Conservation (phyloP, 2,329 filamentous ascomycete species). For the Xylaria hypoxylon region DNA sequence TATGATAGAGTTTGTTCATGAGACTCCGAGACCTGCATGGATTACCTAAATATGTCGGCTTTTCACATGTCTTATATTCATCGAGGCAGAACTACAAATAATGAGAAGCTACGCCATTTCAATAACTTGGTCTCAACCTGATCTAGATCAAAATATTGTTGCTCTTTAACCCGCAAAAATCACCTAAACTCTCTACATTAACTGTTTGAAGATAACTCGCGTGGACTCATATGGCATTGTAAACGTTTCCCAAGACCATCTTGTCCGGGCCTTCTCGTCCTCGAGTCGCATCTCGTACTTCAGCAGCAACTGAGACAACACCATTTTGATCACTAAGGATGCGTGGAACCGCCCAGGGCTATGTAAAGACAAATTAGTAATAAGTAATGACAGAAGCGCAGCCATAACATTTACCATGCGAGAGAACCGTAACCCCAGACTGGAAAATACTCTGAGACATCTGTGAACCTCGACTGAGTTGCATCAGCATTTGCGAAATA, state of each 20-base stretch:
- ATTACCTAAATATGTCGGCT: too few relatives aligned
- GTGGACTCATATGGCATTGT: slow-evolving; percentile 11
- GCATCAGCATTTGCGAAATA: not conserved
- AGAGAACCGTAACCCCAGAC: slow-evolving; percentile 17
- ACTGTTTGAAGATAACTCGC: not conserved
- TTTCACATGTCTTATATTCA: too few relatives aligned
- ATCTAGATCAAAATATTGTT: too few relatives aligned
- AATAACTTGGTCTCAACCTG: too few relatives aligned
- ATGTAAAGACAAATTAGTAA: not conserved
- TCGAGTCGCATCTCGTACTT: not conserved
- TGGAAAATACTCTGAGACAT: slow-evolving; percentile 7
- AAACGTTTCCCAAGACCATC: slow-evolving; percentile 6
- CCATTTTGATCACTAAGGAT: slow-evolving; percentile 2
- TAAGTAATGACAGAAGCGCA: not conserved
- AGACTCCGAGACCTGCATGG: too few relatives aligned
- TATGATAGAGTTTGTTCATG: too few relatives aligned
- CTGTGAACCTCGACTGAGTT: slow-evolving; percentile 7
- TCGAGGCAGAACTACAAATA: too few relatives aligned
- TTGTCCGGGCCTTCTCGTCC: not conserved
- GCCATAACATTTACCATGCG: not conserved
- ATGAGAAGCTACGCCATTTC: too few relatives aligned
- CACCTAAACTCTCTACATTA: too few relatives aligned
- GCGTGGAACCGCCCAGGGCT: not conserved
- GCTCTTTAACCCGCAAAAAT: too few relatives aligned
- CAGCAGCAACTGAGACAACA: not conserved